Base-by-base conservation (phyloP, 331 rosid genomes). In the Spiraea crenata region DNA sequence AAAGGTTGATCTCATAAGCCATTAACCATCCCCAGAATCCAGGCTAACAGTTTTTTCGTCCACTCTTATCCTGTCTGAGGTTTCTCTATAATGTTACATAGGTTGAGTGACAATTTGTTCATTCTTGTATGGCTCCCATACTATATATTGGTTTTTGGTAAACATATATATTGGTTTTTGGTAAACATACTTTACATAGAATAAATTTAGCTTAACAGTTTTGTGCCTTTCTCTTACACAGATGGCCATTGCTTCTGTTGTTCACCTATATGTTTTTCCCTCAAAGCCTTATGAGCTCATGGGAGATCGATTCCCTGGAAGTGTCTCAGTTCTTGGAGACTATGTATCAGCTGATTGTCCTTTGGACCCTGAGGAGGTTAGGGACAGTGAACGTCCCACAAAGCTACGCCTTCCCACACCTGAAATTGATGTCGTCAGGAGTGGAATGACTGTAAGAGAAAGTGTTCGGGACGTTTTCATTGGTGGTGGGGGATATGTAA, bases 301-400 rank as follows among this genome's bases (percentile, higher is more conserved):
- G 99, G 99, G 99, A 74, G 99, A 95, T 52, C 77, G 81, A 60
- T 79, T 84, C 75, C 74, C 87, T 35, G 96, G 96, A 74, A 89
- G 82, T 63, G 86, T 95, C 76, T 88, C 98, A 44, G 99, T 95
- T 80, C 96, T 95, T 71, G 99, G 99, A 63, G 98, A 95, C 82
- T 95, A 95, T 78, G 85, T 86, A 14, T 89, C 98, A 62, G 93
- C 85, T 57, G 99, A 95, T 73, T 88, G 96, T 80, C 93, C 96
- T 72, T 84, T 95, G 71, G 99, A 95, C 85, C 99, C 99, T 10
- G 99, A 95, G 65, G 99, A 95, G 84, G 90, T 95, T 70, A 83
- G 97, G 81, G 99, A 95, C 82, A 89, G 96, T 41, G 99, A 95
- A 76, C 97, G 96, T 67, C 99, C 99, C 70, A 91, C 93, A 54